Evolutionary conservation across 225 moss, liverwort and hornwort species (phyloP).

Genomic region (Physcomitrellopsis africana): DNA sequence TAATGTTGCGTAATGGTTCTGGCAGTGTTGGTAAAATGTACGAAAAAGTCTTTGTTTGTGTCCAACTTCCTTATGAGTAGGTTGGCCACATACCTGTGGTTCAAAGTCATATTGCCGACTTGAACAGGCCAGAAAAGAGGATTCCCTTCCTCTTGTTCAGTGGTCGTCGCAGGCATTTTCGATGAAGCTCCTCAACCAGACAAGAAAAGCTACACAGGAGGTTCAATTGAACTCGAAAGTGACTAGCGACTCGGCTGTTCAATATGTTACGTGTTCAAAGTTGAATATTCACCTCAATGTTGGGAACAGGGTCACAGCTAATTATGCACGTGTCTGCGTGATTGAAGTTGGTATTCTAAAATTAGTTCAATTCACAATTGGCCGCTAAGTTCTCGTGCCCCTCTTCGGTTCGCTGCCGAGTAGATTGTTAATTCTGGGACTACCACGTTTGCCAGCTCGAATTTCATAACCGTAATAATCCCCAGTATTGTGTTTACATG

Average conservation of each 20-base stretch:
- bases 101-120: constrained; percentile 49
- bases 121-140: constrained; percentile 56
- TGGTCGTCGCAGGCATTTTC: not conserved
- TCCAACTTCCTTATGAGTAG: not conserved
- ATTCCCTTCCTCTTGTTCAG: constrained; percentile 36
- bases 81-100: constrained; percentile 45
- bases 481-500: too few species aligned
- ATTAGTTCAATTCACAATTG: too few species aligned
- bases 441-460: too few species aligned
- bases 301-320: not conserved
- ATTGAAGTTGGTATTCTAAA: not conserved
- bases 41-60: too few species aligned
- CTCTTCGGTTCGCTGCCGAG: too few species aligned
- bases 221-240: not conserved
- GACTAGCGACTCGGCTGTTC: not conserved
- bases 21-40: not conserved
- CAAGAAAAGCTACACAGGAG: not conserved
- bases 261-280: not conserved
- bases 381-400: too few species aligned
- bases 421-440: too few species aligned
- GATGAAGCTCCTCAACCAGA: not conserved
- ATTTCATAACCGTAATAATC: too few species aligned
- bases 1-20: too few species aligned
- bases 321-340: constrained; percentile 21
- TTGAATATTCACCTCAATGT: constrained; percentile 5